Conservation (phyloP, 1,284 basidiomycete species). For the Lentinus polychrous region DNA sequence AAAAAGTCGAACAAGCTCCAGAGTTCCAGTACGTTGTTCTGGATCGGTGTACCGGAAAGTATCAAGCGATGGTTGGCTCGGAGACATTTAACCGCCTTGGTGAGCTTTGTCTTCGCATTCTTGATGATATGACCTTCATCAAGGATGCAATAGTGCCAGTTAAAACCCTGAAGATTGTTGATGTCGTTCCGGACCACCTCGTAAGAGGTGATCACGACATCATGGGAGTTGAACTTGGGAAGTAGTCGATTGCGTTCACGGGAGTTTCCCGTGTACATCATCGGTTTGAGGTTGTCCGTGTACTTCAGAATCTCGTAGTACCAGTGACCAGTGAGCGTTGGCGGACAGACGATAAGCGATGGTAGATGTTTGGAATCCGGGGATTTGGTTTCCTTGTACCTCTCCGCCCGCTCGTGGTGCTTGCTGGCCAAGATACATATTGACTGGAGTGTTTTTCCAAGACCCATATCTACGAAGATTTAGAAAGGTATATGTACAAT, state of each 20-base stretch:
- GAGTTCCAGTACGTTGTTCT: conserved; percentile 97
- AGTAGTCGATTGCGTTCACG: conserved; percentile 75
- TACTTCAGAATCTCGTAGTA: conserved; percentile 97
- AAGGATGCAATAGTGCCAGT: conserved; percentile 95
- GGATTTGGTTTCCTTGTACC: conserved; percentile 60
- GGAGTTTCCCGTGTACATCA: conserved; percentile 90
- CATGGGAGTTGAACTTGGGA: conserved; percentile 62
- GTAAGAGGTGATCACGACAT: conserved; percentile 95
- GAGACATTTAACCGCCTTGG: conserved; percentile 91
- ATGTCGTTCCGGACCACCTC: conserved; percentile 98
- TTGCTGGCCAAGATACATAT: conserved; percentile 97
- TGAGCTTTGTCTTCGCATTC: conserved; percentile 96
- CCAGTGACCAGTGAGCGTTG: conserved; percentile 98
- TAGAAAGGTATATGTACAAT: neutral
- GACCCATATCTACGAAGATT: conserved; percentile 79
- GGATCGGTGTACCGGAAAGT: conserved; percentile 96
- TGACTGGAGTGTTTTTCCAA: conserved; percentile 97
- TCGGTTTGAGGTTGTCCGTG: conserved; percentile 75
- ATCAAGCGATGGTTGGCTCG: conserved; percentile 90
- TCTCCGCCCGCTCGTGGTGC: conserved; percentile 80
- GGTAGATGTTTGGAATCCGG: conserved; percentile 85
- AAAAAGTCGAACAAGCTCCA: conserved; percentile 99
- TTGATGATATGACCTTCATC: conserved; percentile 99
- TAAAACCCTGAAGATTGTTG: conserved; percentile 60
- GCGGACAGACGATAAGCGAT: conserved; percentile 94